Evolutionary conservation across 345 rosid species (phyloP), one percentile per base, ranked within the genome.

Genomic region (Eucalyptus melliodora): DNA sequence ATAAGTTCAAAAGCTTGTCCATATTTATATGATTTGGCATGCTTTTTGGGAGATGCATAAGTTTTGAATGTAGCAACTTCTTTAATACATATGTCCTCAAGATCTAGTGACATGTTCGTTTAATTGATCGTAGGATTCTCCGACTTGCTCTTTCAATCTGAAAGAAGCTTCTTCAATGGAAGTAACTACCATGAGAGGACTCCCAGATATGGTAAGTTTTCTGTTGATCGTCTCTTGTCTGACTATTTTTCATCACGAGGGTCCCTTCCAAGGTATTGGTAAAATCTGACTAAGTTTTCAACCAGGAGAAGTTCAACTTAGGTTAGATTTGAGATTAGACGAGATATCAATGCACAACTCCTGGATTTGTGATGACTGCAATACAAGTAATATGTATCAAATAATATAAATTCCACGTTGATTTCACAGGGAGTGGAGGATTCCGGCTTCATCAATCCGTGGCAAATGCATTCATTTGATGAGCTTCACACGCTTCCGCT

Each of bases 361-460:
- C 45, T 72, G 45, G 45, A 72, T 5, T 72, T 72, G 82, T 37
- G 27, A 37, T 72, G 45, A 72, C 83, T 37, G 23, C 83, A 72
- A 72, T 72, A 9, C 81, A 72, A 37, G 27, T 37, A 77, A 77
- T 11, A 21, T 69, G 44, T 69, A 69, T 62, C 8, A 14, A 24
- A 81, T 51, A 87, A 67, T 15, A 14, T 49, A 16, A 37, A 77
- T 77, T 37, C 27, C 47, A 37, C 16, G 27, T 13, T 51, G 26
- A 87, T 53, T 67, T 27, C 65, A 17, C 92, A 94, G 96, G 96
- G 91, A 89, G 92, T 93, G 91, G 97, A 95, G 51, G 95, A 93
- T 88, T 60, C 90, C 19, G 40, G 92, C 91, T 93, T 93, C 89
- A 92, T 93, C 81, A 90, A 90, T 62, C 97, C 92, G 56, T 95